Evolutionary conservation across 305 asterid species (phyloP), one percentile per base, ranked within the genome.

Genomic region (Fraxinus sp.): DNA sequence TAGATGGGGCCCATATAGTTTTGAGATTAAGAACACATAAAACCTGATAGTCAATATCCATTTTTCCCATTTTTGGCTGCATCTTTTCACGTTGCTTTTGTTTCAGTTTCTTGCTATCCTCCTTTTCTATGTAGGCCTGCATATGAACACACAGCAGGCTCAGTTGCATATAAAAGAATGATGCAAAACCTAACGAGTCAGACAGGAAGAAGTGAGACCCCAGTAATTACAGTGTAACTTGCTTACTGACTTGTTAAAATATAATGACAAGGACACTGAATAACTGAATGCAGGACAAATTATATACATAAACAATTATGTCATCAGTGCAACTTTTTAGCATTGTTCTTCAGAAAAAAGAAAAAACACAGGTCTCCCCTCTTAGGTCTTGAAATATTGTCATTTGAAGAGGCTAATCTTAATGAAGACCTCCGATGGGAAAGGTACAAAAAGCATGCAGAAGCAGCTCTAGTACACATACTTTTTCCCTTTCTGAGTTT

Each of bases 1-100:
- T 26, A 35, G 14, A 36, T 35, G 16, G 74, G 36, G 16, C 5
- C 30, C 18, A 16, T 24, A 49, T 26, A 14, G 26, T 46, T 18
- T 6, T 39, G 8, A 44, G 84, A 41, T 39, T 5, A 36, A 46
- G 52, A 86, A 81, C 18, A 62, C 64, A 55, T 41, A 39, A 75
- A 14, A 96, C 99, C 97, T 96, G 98, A 91, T 96, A 96, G 89
- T 96, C 98, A 77, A 94, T 96, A 83, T 96, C 98, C 99, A 96
- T 96, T 85, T 96, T 96, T 13, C 99, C 99, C 98, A 96, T 94
- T 86, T 93, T 96, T 13, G 98, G 98, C 89, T 93, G 99, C 99
- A 96, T 96, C 88, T 97, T 91, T 88, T 96, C 98, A 26, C 98
- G 94, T 81, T 93, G 99, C 90, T 96, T 96, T 85, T 96, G 99